A percentile compares a stretch with the other conserved stretches of the same genome.
Evolutionary conservation across 116 monocot species (phyloP).

Genomic region (Phalaenopsis hybrid): DNA sequence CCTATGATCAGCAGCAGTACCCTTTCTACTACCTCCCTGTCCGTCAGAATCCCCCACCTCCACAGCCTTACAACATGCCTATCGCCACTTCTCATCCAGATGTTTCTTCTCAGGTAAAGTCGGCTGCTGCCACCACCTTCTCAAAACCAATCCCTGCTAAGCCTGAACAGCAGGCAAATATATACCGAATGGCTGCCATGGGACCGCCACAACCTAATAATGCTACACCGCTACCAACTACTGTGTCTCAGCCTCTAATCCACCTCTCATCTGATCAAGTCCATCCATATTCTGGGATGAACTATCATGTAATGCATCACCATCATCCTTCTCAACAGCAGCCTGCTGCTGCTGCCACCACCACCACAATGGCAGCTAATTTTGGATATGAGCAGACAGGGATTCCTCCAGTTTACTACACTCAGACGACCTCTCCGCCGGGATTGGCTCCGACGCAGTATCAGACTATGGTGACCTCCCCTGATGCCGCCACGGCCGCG

Average conservation of each 20-base stretch:
- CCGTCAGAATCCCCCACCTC: conserved; percentile 26
- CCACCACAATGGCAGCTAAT: not conserved
- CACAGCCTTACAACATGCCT: conserved; percentile 27
- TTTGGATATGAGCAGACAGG: conserved; percentile 35
- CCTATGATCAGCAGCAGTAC: conserved; percentile 34
- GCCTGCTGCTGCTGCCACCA: conserved; percentile 8
- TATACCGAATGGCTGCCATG: conserved; percentile 25
- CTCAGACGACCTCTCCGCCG: conserved; percentile 26
- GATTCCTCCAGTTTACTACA: conserved; percentile 34
- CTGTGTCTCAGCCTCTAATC: conserved; percentile 21
- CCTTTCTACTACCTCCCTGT: conserved; percentile 70
- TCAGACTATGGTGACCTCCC: conserved; percentile 34
- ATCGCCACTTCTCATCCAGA: conserved; percentile 17
- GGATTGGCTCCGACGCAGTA: conserved; percentile 31
- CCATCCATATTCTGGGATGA: conserved; percentile 23
- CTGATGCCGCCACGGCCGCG: conserved; percentile 2
- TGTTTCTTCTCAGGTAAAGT: conserved; percentile 6
- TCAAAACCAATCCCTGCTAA: conserved; percentile 5
- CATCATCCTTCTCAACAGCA: conserved; percentile 33
- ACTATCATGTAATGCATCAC: conserved; percentile 46
- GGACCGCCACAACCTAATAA: not conserved
- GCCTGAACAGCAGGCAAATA: conserved; percentile 11
- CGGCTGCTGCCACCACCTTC: conserved; percentile 10
- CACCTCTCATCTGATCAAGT: conserved; percentile 30
- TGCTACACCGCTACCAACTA: not conserved